These are phyloP conservation scores for Astrocystis sublimbata DNA, from an alignment of 495 filamentous ascomycete species.

Conservation along the genomic window DNA sequence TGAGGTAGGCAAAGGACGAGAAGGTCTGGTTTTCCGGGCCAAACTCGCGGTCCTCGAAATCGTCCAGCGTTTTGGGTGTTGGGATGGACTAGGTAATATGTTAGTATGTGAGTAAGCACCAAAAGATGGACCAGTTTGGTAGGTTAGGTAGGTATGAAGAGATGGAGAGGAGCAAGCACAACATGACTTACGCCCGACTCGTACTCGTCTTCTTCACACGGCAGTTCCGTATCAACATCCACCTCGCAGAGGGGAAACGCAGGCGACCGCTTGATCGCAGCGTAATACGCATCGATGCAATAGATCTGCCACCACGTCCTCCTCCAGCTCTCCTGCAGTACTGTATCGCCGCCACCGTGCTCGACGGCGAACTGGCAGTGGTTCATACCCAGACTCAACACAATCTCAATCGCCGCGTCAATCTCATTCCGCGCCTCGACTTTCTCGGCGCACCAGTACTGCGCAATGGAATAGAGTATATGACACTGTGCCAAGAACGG, in stretches of 20 bases:
- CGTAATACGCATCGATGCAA: slow-evolving; percentile 55
- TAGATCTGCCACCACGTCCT: slow-evolving; percentile 76
- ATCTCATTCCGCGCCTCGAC: slow-evolving; percentile 55
- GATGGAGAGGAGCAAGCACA: not conserved
- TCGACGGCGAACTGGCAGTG: slow-evolving; percentile 45
- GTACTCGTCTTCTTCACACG: slow-evolving; percentile 64
- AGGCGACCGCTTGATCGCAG: slow-evolving; percentile 35
- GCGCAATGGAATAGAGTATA: slow-evolving; percentile 62
- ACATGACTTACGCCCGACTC: slow-evolving; percentile 43
- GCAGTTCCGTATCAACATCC: slow-evolving; percentile 52
- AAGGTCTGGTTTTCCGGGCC: slow-evolving; percentile 45
- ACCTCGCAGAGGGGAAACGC: slow-evolving; percentile 41
- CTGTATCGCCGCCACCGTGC: slow-evolving; percentile 48
- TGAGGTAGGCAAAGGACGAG: slow-evolving; percentile 64
- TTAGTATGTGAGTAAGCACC: too few relatives aligned
- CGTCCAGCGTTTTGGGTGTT: slow-evolving; percentile 49
- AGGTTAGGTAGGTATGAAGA: too few relatives aligned
- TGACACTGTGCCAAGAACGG: slow-evolving; percentile 63
- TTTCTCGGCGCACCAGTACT: slow-evolving; percentile 62
- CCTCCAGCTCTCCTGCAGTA: slow-evolving; percentile 65
- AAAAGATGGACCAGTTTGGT: too few relatives aligned
- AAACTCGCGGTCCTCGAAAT: slow-evolving; percentile 60
- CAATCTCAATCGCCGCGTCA: slow-evolving; percentile 56
- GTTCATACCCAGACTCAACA: slow-evolving; percentile 64
- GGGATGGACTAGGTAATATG: slow-evolving; percentile 54